Conservation (phyloP, 1,139 yeast species). For the Debaryomyces robertsiae region DNA sequence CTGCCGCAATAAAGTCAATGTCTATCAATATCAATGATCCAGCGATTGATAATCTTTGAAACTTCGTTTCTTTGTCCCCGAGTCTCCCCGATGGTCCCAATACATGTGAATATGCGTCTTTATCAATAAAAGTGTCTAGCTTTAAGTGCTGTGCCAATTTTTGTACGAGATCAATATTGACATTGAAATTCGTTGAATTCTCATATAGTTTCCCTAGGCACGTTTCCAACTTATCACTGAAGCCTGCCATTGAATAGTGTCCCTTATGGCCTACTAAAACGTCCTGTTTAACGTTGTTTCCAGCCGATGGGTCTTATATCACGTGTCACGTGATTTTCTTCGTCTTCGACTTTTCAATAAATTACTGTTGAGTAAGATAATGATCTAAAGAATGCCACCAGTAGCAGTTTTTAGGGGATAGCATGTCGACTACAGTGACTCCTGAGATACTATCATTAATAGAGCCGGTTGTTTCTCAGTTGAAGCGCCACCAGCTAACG, state of each 20-base stretch:
- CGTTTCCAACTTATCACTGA: conserved; percentile 27
- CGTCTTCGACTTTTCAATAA: conserved; percentile 4
- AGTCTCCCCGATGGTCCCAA: conserved; percentile 18
- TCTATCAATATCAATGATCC: conserved; percentile 48
- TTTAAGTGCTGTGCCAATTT: conserved; percentile 44
- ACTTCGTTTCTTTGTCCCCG: conserved; percentile 16
- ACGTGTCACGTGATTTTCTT: neutral
- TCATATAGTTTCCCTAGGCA: conserved; percentile 37
- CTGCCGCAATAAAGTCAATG: conserved; percentile 38
- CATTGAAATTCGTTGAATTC: conserved; percentile 32
- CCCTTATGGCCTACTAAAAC: too few relatives aligned
- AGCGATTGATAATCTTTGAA: conserved; percentile 43
- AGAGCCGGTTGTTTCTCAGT: conserved; percentile 44
- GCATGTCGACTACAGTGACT: conserved; percentile 20
- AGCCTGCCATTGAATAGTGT: conserved; percentile 4
- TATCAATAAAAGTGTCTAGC: conserved; percentile 48
- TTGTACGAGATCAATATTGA: conserved; percentile 44
- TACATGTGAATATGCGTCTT: conserved; percentile 34
- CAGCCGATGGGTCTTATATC: neutral
- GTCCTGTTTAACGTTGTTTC: too few relatives aligned
- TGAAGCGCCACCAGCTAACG: conserved; percentile 72
- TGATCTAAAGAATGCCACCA: neutral
- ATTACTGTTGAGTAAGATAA: neutral
- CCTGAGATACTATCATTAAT: conserved; percentile 41
- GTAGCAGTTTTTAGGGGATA: neutral